Percentiles rank a stretch among this genome's conserved stretches.
Evolutionary conservation across 2,329 filamentous ascomycete species (phyloP).

Genomic region (Verticillium longisporum): DNA sequence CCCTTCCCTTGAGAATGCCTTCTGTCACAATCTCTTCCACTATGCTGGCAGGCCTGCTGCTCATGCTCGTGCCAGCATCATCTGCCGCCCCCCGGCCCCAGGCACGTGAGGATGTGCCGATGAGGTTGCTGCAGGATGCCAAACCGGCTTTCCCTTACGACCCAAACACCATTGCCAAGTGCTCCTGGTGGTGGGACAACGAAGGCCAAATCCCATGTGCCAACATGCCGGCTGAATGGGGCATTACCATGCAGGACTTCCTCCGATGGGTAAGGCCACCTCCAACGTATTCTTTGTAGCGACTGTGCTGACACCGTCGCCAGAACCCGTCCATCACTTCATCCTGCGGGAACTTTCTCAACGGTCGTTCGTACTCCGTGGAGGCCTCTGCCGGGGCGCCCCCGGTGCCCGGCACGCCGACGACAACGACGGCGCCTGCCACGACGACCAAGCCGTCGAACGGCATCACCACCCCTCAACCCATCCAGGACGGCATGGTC

Average conservation of each 20-base stretch:
- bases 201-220: background rate
- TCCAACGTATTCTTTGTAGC: background rate
- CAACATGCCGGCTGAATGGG: background rate
- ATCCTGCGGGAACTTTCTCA: background rate
- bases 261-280: slow-evolving; percentile 5
- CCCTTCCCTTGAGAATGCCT: too few relatives aligned
- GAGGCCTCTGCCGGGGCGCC: slow-evolving; percentile 6
- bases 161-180: slow-evolving; percentile 1
- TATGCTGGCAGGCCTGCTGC: too few relatives aligned
- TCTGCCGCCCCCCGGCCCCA: too few relatives aligned
- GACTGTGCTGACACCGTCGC: background rate
- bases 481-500: slow-evolving; percentile 10
- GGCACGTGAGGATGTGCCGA: too few relatives aligned
- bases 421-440: background rate
- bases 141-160: background rate
- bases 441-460: background rate
- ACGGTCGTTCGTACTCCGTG: slow-evolving; percentile 1
- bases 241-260: background rate
- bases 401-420: slow-evolving; percentile 11
- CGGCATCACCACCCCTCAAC: slow-evolving; percentile 8
- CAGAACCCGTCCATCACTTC: slow-evolving; percentile 6
- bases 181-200: slow-evolving; percentile 4
- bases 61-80: too few relatives aligned
- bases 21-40: too few relatives aligned
- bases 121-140: too few relatives aligned